phyloP scores from a whole-genome alignment of 164 flowering plant genomes.

The Buxus sempervirens region DNA sequence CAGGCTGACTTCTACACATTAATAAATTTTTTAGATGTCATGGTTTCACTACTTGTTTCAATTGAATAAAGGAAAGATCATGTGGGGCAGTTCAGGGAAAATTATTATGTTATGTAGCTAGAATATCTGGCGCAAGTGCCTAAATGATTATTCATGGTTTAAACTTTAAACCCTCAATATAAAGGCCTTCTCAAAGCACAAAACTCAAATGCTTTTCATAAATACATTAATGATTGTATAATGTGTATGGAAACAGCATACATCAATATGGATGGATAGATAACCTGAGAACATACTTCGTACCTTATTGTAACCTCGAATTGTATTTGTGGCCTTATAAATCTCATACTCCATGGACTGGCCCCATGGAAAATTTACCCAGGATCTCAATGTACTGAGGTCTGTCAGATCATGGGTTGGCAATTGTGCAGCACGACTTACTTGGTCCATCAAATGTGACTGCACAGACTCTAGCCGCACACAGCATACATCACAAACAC shows the following conservation, averaged over 20 bases:
- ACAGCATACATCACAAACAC: slow-evolving; percentile 92
- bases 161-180: too few species aligned
- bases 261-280: background rate
- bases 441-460: slow-evolving; percentile 80
- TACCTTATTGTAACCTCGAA: slow-evolving; percentile 71
- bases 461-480: slow-evolving; percentile 87
- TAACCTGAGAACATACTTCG: background rate
- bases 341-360: slow-evolving; percentile 96
- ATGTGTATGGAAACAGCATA: background rate
- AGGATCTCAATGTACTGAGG: slow-evolving; percentile 93
- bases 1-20: too few species aligned
- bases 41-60: too few species aligned
- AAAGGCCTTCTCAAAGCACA: background rate
- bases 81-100: too few species aligned
- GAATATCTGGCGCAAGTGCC: too few species aligned
- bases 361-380: slow-evolving; percentile 97
- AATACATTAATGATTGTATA: too few species aligned
- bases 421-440: slow-evolving; percentile 86
- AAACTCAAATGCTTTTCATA: background rate
- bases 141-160: too few species aligned
- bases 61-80: too few species aligned
- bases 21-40: too few species aligned
- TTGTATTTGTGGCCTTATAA: slow-evolving; percentile 88
- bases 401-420: slow-evolving; percentile 94
- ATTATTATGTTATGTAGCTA: too few species aligned